Evolutionary conservation across 805 yeast species (phyloP).

Genomic region (Kuraishia hungarica): DNA sequence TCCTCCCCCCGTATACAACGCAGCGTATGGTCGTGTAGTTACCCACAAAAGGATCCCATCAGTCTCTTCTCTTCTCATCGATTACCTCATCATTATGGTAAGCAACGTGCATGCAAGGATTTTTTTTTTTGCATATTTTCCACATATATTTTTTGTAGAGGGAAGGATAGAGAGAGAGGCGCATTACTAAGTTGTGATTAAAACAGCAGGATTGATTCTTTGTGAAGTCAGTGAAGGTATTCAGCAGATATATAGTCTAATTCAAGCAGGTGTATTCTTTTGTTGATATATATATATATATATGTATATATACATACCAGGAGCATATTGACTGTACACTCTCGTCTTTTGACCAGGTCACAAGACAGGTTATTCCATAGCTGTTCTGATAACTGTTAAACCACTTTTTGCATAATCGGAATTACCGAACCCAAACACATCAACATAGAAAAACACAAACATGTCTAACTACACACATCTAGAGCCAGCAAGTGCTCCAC

Average conservation of each 20-base stretch:
- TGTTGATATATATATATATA: too few relatives aligned
- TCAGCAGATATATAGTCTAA: too few relatives aligned
- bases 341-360: too few relatives aligned
- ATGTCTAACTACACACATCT: constrained; percentile 6
- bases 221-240: too few relatives aligned
- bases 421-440: neutral
- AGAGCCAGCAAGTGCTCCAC: neutral
- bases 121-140: neutral
- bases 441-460: neutral
- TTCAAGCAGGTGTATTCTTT: too few relatives aligned
- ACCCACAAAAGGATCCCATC: too few relatives aligned
- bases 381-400: neutral
- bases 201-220: neutral
- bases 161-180: neutral
- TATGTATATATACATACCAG: too few relatives aligned
- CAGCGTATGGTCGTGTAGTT: neutral
- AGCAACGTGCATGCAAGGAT: neutral
- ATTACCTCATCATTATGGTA: neutral
- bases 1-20: too few relatives aligned
- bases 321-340: too few relatives aligned
- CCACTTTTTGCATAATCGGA: neutral
- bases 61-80: neutral
- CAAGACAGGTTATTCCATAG: neutral
- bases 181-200: neutral
- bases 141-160: neutral